Evolutionary conservation across 139 green algal species (phyloP).

Genomic region (Asterochloris erici): DNA sequence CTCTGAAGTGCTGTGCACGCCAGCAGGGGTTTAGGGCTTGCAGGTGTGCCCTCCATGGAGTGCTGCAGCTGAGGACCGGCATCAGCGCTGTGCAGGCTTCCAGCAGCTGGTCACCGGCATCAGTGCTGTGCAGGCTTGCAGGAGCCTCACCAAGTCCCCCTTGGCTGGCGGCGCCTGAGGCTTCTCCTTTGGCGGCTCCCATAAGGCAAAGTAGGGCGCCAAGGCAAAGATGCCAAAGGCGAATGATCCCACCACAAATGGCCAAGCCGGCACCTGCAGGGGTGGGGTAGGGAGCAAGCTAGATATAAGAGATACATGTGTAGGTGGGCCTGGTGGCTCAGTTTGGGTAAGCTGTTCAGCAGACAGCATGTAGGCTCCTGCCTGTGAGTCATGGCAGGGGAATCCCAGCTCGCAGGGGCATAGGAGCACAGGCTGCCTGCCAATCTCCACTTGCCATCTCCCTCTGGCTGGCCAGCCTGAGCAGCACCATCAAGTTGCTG

Average conservation of each 20-base stretch:
- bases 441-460: too few relatives aligned
- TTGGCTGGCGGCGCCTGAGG: slow-evolving; percentile 37
- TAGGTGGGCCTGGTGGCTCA: background rate
- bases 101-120: too few relatives aligned
- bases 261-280: slow-evolving; percentile 66
- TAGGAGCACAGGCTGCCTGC: too few relatives aligned
- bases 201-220: slow-evolving; percentile 79
- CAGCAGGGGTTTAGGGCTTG: too few relatives aligned
- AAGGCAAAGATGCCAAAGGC: slow-evolving; percentile 72
- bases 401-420: too few relatives aligned
- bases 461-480: too few relatives aligned
- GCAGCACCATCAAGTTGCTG: too few relatives aligned
- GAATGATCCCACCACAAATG: slow-evolving; percentile 73
- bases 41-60: too few relatives aligned
- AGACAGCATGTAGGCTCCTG: background rate
- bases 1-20: too few relatives aligned
- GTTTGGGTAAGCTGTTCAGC: background rate
- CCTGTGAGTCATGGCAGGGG: too few relatives aligned
- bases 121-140: background rate
- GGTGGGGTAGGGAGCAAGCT: background rate
- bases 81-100: too few relatives aligned
- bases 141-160: slow-evolving; percentile 49
- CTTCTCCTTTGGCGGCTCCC: slow-evolving; percentile 27
- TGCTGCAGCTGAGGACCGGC: too few relatives aligned
- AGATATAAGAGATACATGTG: background rate